Base-by-base conservation (phyloP, 2,329 filamentous ascomycete genomes). In the Hypoxylon sp. region DNA sequence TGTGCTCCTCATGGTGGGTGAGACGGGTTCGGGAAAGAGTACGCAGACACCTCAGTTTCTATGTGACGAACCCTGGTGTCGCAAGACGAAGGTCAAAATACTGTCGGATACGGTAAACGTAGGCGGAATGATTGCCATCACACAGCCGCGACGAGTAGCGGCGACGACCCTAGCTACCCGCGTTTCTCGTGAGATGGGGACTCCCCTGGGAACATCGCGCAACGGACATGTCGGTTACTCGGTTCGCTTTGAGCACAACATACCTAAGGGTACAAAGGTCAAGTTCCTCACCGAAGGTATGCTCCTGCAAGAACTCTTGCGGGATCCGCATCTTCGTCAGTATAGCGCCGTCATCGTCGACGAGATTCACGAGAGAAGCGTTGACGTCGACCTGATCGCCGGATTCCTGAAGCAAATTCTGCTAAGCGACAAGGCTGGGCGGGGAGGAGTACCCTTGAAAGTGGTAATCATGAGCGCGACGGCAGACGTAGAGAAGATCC, bases 211-310 rank as follows among this genome's bases (percentile, higher is more conserved):
- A 0, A 72, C 77, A 10, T 67, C 70, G 5, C 62, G 68, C 10
- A 73, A 83, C 47, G 77, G 83, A 2, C 70, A 79, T 23, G 93
- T 99, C 9, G 95, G 95, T 35, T 99, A 98, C 72, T 94, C 91
- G 3, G 94, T 99, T 27, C 89, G 95, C 53, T 99, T 99, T 69
- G 95, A 99, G 67, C 91, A 93, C 58, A 88, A 89, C 10, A 86
- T 91, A 0, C 90, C 91, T n/a, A 85, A 85, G 17, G 88, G 87
- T n/a, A 91, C 91, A 3, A 88, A 84, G 69, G 89, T 99, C 76
- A 98, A 98, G 71, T 99, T 92, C 68, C 78, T 99, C 62, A 99
- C 95, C 0, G 96, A 99, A 74, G 95, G 95, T 68, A 98, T 97
- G 88, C 80, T 99, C 48, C 81, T 99, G 11, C 93, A 98, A 73